Conservation (phyloP, 2,329 filamentous ascomycete genomes). For the Alternaria ethzedia region DNA sequence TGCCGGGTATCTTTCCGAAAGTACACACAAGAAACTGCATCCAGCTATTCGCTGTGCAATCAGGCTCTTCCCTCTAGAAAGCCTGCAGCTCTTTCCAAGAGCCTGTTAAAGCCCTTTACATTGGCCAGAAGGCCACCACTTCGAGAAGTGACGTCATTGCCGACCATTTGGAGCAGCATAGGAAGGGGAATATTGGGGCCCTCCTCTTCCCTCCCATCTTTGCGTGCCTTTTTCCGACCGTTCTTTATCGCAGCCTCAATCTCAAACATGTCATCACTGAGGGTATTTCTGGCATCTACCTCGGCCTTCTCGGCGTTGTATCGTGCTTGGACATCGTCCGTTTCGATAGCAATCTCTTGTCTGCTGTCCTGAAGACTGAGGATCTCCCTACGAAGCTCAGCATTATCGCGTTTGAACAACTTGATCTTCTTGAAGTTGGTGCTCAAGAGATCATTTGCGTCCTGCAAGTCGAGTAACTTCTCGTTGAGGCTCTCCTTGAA, state of each 20-base stretch:
- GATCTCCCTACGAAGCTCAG: constrained; percentile 55
- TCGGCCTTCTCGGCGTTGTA: constrained; percentile 36
- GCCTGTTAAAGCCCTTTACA: constrained; percentile 42
- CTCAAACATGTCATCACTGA: constrained; percentile 43
- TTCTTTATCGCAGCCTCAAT: constrained; percentile 47
- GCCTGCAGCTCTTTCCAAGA: constrained; percentile 42
- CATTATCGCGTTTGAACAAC: constrained; percentile 53
- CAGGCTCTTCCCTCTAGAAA: constrained; percentile 45
- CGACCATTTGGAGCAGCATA: constrained; percentile 39
- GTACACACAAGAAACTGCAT: constrained; percentile 6
- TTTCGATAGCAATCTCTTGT: constrained; percentile 57
- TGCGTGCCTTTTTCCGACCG: constrained; percentile 39
- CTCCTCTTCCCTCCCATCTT: constrained; percentile 40
- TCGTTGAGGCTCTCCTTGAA: constrained; percentile 58
- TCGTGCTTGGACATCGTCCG: constrained; percentile 54
- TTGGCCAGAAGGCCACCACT: constrained; percentile 42
- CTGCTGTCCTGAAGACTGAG: constrained; percentile 56
- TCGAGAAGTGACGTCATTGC: constrained; percentile 33
- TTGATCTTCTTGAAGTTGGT: constrained; percentile 54
- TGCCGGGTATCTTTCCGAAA: constrained; percentile 18
- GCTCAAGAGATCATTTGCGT: constrained; percentile 59
- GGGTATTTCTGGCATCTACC: constrained; percentile 31
- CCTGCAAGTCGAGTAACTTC: constrained; percentile 59
- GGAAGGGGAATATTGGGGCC: constrained; percentile 41
- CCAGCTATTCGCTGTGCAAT: background rate